Evolutionary conservation across 495 filamentous ascomycete species (phyloP), one percentile per base, ranked within the genome.

Genomic region (Parmelia sp.): DNA sequence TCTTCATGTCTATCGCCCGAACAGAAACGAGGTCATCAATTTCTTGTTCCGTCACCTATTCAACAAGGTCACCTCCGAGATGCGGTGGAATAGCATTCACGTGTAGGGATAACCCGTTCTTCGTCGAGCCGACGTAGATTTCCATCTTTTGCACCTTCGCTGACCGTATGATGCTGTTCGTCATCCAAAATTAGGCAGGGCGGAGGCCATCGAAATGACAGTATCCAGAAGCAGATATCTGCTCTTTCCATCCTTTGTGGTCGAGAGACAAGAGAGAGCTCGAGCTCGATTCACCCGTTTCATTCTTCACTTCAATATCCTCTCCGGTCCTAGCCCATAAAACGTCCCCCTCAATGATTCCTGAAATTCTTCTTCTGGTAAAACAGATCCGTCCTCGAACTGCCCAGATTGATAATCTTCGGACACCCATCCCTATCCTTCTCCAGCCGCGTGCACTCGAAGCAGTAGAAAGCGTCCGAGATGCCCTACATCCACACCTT

Each of bases 381-480:
- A 72, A 93, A 89, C 73, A 98, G 80, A 83, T 99, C 94, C 64
- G 95, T 97, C 77, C 94, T 83, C 61, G 89, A 93, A 79, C 88
- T 92, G 57, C 94, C 94, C 73, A 99, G 71, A 74, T 99, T 99
- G 71, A 99, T 97, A 78, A 99, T 99, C 84, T 99, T 99, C 44
- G 94, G 94, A 76, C 94, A 99, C 4, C 94, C 94, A 72, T 99
- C 94, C 61, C 94, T 83, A 73, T 99, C 94, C 76, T 97, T 97
- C 75, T 99, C 94, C 3, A 99, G 77, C 19, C 94, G 87, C 58
- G 94, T 99, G 75, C 94, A 99, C 74, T 99, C 95, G 73, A 96
- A 97, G 82, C 94, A 99, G 79, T 99, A 99, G 77, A 99, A 97
- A n/a, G 94, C 94, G 74, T 99, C 94, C 44, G 89, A 93, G 74